These are phyloP conservation scores for Quercus mongolica DNA, from an alignment of 306 rosid genomes.

Conservation along the genomic window DNA sequence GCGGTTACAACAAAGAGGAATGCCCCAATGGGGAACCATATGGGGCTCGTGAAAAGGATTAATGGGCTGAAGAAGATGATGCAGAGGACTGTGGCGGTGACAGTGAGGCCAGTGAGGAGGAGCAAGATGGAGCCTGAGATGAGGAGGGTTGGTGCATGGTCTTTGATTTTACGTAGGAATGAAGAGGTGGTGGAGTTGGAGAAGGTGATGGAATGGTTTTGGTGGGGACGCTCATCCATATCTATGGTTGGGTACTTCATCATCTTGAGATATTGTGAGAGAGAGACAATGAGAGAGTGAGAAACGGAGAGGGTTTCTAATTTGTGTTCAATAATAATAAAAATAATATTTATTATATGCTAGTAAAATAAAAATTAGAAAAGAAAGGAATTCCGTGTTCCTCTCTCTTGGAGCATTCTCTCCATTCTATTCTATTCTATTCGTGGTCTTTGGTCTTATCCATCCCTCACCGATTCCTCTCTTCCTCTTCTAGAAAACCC, in stretches of 20 bases:
- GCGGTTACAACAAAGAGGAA: conserved; percentile 29
- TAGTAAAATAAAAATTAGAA: too few relatives aligned
- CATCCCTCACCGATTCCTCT: too few relatives aligned
- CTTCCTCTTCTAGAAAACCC: too few relatives aligned
- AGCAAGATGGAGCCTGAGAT: conserved; percentile 49
- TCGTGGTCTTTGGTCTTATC: too few relatives aligned
- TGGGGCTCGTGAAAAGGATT: conserved; percentile 56
- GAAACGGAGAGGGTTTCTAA: not conserved
- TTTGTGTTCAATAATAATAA: too few relatives aligned
- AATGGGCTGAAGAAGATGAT: conserved; percentile 50
- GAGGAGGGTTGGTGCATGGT: conserved; percentile 41
- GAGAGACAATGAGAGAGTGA: not conserved
- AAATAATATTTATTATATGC: too few relatives aligned
- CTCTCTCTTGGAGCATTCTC: too few relatives aligned
- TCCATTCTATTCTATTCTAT: too few relatives aligned
- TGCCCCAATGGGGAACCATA: conserved; percentile 63
- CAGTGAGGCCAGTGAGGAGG: conserved; percentile 51
- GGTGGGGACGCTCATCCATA: not conserved
- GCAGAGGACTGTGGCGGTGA: conserved; percentile 30
- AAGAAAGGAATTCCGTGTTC: too few relatives aligned
- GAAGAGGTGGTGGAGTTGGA: not conserved
- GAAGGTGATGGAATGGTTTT: not conserved
- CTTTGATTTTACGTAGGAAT: conserved; percentile 40
- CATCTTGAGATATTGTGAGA: not conserved
- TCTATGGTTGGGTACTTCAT: too few relatives aligned